Evolutionary conservation across 164 flowering plant species (phyloP).

Genomic region (Stephania cephalantha): DNA sequence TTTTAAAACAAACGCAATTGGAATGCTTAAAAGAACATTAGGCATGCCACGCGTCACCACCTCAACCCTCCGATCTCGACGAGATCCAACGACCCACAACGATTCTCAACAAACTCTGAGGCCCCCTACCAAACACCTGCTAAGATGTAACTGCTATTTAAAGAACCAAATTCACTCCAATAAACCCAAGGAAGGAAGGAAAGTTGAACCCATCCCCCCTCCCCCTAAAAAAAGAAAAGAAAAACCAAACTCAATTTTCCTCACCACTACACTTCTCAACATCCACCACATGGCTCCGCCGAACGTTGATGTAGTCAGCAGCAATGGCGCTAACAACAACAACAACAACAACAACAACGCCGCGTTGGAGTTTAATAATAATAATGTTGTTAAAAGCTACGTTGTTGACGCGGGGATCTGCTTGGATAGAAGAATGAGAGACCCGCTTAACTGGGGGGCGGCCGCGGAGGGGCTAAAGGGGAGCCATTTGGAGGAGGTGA

Average conservation of each 20-base stretch:
- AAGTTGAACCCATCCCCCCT: neutral
- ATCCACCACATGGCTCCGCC: neutral
- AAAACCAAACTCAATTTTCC: no score
- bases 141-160: neutral
- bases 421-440: constrained; percentile 10
- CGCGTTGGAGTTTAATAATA: no score
- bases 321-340: no score
- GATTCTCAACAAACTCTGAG: neutral
- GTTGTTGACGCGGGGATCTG: constrained; percentile 8
- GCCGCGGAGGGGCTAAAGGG: constrained; percentile 46
- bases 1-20: neutral
- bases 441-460: constrained; percentile 48
- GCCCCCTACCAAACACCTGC: neutral
- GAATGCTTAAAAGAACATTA: neutral
- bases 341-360: no score
- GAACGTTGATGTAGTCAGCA: no score
- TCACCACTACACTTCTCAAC: constrained; percentile 7
- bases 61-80: neutral
- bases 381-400: neutral
- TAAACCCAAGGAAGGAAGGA: neutral
- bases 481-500: constrained; percentile 52
- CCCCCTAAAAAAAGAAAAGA: no score
- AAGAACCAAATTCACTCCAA: neutral
- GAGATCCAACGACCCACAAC: neutral
- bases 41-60: neutral